These are phyloP conservation scores for Ogataea populi-albae DNA, from an alignment of 805 yeast species.

Conservation along the genomic window DNA sequence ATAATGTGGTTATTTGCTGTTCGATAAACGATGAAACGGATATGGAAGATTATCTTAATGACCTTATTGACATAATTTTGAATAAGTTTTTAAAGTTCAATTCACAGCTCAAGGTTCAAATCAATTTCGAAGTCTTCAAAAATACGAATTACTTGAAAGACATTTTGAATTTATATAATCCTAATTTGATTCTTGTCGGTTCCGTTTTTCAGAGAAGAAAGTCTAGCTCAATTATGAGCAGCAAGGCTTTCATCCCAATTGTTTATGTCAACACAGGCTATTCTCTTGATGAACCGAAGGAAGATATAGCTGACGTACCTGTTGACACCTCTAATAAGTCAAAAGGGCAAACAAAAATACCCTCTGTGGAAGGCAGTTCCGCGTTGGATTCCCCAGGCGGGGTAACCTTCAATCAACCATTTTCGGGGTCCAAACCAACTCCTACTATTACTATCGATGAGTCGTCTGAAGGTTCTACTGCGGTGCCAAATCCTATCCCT, in stretches of 20 bases:
- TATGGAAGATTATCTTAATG: conserved; percentile 23
- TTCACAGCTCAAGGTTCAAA: conserved; percentile 39
- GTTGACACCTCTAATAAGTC: neutral
- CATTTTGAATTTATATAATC: conserved; percentile 55
- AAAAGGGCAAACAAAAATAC: neutral
- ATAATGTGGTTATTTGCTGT: conserved; percentile 51
- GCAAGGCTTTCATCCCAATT: conserved; percentile 26
- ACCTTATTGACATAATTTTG: conserved; percentile 42
- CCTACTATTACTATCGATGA: conserved; percentile 17
- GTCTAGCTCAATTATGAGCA: conserved; percentile 28
- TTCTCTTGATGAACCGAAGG: conserved; percentile 7
- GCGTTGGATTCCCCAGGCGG: conserved; percentile 19
- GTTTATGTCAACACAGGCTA: conserved; percentile 23
- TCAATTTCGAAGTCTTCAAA: conserved; percentile 57
- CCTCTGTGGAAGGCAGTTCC: neutral
- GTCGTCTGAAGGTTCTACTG: conserved; percentile 3
- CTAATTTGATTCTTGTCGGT: conserved; percentile 49
- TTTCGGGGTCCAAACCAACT: conserved; percentile 11
- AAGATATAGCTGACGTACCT: neutral
- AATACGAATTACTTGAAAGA: conserved; percentile 50
- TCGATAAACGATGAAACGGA: conserved; percentile 26
- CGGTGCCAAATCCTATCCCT: conserved; percentile 2
- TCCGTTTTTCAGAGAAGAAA: conserved; percentile 24
- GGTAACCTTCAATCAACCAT: conserved; percentile 23
- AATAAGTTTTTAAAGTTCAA: conserved; percentile 24